Conservation (phyloP, 345 rosid genomes). For the Nephelium lappaceum region DNA sequence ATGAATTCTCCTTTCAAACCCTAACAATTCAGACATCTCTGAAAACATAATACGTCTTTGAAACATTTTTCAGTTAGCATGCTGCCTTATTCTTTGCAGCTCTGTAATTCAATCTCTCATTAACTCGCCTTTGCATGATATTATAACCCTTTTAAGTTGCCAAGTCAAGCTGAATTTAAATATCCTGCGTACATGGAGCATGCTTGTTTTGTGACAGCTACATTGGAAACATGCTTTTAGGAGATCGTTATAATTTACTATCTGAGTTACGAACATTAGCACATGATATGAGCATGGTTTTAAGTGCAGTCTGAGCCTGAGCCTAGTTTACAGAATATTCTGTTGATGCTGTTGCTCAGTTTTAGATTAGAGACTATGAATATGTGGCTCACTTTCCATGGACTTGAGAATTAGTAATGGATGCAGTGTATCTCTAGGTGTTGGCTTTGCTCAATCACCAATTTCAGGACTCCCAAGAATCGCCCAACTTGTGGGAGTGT, state of each 20-base stretch:
- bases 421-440: neutral
- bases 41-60: too few species aligned
- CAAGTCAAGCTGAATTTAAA: neutral
- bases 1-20: too few species aligned
- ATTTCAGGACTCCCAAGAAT: neutral
- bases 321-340: neutral
- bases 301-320: neutral
- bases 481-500: neutral
- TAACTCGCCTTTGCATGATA: neutral
- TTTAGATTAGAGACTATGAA: neutral
- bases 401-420: neutral
- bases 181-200: neutral
- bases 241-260: neutral
- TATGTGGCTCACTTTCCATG: neutral
- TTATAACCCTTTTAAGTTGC: neutral
- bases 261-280: neutral
- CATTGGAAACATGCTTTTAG: neutral
- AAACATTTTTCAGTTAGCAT: too few species aligned
- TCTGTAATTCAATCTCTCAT: neutral
- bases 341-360: neutral
- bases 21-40: too few species aligned
- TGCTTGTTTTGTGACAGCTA: neutral
- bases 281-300: neutral
- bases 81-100: neutral
- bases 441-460: neutral